These are phyloP conservation scores for Wilcoxina mikolae DNA, from an alignment of 495 filamentous ascomycete genomes.

Conservation along the genomic window DNA sequence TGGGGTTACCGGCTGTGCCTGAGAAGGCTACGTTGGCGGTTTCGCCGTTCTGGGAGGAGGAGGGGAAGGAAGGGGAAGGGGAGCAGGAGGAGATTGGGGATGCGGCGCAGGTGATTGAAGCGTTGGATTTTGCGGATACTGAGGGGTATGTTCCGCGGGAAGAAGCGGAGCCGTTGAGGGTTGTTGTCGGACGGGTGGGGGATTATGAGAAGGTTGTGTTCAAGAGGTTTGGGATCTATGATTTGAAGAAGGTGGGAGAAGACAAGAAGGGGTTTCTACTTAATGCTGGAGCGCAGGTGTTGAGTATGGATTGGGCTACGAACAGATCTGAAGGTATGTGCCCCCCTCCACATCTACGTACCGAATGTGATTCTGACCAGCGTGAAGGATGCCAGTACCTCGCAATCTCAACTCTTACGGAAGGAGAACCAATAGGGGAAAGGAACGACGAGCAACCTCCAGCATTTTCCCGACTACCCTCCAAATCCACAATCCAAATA, in stretches of 20 bases:
- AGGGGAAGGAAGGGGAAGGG: constrained; percentile 12
- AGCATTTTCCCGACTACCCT: constrained; percentile 15
- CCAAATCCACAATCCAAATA: constrained; percentile 23
- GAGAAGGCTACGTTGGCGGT: constrained; percentile 11
- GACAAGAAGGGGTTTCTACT: constrained; percentile 19
- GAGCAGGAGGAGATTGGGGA: constrained; percentile 10
- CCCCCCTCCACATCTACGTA: not conserved
- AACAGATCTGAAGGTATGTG: constrained; percentile 17
- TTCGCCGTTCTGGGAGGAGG: constrained; percentile 18
- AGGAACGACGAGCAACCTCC: constrained; percentile 4
- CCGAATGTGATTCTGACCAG: not conserved
- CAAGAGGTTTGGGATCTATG: constrained; percentile 21
- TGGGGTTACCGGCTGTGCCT: constrained; percentile 21
- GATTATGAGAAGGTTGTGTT: constrained; percentile 19
- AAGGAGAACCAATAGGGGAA: not conserved
- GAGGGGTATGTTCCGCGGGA: constrained; percentile 13
- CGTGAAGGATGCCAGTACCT: constrained; percentile 24
- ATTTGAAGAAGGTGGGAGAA: constrained; percentile 13
- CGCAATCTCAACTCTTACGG: constrained; percentile 18
- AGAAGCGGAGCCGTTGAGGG: constrained; percentile 9
- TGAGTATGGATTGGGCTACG: constrained; percentile 25
- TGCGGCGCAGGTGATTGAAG: constrained; percentile 1
- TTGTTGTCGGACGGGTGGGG: constrained; percentile 16
- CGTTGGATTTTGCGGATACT: not conserved
- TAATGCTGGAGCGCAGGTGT: constrained; percentile 23